Evolutionary conservation across 441 rosid species (phyloP).

Genomic region (Gossypium schwendimanii): DNA sequence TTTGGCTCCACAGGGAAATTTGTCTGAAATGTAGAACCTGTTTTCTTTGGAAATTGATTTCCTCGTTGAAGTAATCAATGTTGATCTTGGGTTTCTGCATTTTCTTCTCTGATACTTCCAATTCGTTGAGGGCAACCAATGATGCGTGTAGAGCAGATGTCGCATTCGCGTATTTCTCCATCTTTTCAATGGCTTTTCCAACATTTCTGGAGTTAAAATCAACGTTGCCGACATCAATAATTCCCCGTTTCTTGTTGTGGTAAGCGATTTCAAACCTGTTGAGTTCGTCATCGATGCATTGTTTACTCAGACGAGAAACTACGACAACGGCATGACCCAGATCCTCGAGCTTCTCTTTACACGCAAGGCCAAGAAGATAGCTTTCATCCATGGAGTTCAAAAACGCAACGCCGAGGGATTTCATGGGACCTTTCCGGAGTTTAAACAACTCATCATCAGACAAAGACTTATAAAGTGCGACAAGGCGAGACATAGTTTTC

Average conservation of each 20-base stretch:
- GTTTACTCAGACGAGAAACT: constrained; percentile 24
- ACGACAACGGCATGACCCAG: constrained; percentile 22
- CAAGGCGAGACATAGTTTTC: constrained; percentile 38
- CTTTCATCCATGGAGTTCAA: constrained; percentile 31
- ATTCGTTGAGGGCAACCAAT: constrained; percentile 24
- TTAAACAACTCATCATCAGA: constrained; percentile 23
- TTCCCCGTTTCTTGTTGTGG: constrained; percentile 22
- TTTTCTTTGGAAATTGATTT: constrained; percentile 27
- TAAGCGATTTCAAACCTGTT: constrained; percentile 21
- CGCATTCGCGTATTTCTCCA: constrained; percentile 29
- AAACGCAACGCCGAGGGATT: constrained; percentile 29
- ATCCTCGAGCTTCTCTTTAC: constrained; percentile 40
- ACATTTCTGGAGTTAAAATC: constrained; percentile 15
- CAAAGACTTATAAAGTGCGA: constrained; percentile 28
- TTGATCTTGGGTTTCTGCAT: constrained; percentile 22
- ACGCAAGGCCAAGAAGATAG: constrained; percentile 30
- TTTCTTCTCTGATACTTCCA: constrained; percentile 34
- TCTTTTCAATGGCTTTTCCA: constrained; percentile 24
- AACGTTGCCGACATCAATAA: constrained; percentile 5
- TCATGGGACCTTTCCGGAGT: constrained; percentile 24
- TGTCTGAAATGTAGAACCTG: constrained; percentile 27
- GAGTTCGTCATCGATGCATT: constrained; percentile 22
- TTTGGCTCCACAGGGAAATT: constrained; percentile 35
- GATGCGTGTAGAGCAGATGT: constrained; percentile 23
- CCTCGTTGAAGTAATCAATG: constrained; percentile 22